Evolutionary conservation across 495 filamentous ascomycete species (phyloP).

Genomic region (Penicillium antarcticum): DNA sequence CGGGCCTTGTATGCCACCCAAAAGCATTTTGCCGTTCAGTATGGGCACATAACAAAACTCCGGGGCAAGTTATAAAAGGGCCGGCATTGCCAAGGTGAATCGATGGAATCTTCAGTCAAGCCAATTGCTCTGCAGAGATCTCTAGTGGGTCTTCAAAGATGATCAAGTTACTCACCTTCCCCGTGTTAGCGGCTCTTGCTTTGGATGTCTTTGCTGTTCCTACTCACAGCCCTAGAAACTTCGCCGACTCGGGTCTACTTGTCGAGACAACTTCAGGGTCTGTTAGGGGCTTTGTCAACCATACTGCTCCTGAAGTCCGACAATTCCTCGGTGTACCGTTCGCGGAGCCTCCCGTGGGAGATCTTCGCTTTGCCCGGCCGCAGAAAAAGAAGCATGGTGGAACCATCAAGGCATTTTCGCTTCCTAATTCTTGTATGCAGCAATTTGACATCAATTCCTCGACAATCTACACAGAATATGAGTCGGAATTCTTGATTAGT

Average conservation of each 20-base stretch:
- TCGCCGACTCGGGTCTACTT: not conserved
- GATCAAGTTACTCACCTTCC: no score
- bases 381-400: not conserved
- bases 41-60: no score
- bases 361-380: constrained; percentile 16
- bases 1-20: no score
- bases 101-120: no score
- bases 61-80: no score
- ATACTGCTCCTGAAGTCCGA: constrained; percentile 22
- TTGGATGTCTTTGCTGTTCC: not conserved
- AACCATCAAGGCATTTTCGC: not conserved
- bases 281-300: constrained; percentile 27
- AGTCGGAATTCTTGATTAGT: not conserved
- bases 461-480: constrained; percentile 10
- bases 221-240: constrained; percentile 1
- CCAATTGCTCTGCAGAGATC: no score
- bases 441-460: constrained; percentile 4
- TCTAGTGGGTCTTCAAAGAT: no score
- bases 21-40: no score
- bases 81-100: no score
- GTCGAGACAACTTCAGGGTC: constrained; percentile 26
- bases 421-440: constrained; percentile 15
- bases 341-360: constrained; percentile 17
- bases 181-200: no score
- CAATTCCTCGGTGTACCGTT: constrained; percentile 35